Base-by-base conservation (phyloP, 2,329 filamentous ascomycete genomes). In the Colletotrichum spaethianum region DNA sequence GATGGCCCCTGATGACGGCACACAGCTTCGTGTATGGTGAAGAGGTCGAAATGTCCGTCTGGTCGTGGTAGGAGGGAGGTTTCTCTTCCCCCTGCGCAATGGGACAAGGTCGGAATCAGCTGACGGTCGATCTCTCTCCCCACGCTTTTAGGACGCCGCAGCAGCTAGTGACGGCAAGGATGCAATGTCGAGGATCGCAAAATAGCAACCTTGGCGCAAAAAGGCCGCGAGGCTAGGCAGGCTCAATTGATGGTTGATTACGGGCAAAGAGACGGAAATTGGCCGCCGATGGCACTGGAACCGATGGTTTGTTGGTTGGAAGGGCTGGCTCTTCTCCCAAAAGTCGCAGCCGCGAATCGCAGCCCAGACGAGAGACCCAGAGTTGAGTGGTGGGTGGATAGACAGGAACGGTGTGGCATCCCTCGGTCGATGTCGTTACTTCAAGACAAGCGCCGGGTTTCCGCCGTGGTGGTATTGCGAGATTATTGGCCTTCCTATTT, bases 401-500 rank as follows among this genome's bases (percentile, higher is more conserved):
- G 33, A 68, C 50, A 68, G 63, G 64, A 44, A 69, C 70, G 36
- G 70, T 67, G 70, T 72, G 70, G 26, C 70, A 72, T 40, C 55
- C 70, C 46, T 72, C 65, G 65, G 65, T 16, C 50, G 18, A 53
- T 60, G 26, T 72, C 46, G 55, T 73, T 69, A 38, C 59, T 57
- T 66, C 48, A 56, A 73, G 70, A 71, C 70, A 72, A 72, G 70
- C 70, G 66, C 60, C 69, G 55, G 33, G 70, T 44, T 48, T 62
- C 72, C 72, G 61, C 60, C 70, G 69, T 55, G 64, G 64, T 73
- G 72, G 69, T 68, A 73, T 73, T 65, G 72, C 48, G 61, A 69
- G 62, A 70, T 66, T 70, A 68, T 68, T 68, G 67, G 73, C 73
- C 73, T 74, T 74, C 73, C 73, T 74, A 59, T 72, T 71, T 67